Evolutionary conservation across 1,284 basidiomycete species (phyloP).

Genomic region (Ustilago cynodontis): DNA sequence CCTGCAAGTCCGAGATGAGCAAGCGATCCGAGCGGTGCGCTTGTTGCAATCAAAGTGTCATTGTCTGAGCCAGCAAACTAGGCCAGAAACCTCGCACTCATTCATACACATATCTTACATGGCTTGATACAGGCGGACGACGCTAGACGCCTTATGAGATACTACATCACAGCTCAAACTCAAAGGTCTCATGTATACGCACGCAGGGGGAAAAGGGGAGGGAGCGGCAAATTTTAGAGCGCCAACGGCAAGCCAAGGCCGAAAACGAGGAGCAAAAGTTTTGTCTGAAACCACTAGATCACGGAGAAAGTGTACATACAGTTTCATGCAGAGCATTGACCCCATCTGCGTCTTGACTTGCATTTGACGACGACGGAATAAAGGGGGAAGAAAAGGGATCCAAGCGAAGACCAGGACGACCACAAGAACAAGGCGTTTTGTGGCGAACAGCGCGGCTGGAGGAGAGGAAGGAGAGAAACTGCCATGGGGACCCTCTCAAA

Average conservation of each 20-base stretch:
- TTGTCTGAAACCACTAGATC: constrained; percentile 10
- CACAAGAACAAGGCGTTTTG: neutral
- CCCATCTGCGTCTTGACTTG: constrained; percentile 6
- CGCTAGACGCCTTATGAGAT: constrained; percentile 29
- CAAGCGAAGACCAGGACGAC: neutral
- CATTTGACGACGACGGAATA: neutral
- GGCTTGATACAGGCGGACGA: constrained; percentile 1
- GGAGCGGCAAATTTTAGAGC: constrained; percentile 19
- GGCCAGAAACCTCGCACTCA: neutral
- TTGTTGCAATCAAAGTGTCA: neutral
- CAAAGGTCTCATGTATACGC: neutral
- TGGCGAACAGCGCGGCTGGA: neutral
- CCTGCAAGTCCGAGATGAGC: neutral
- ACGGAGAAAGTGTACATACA: neutral
- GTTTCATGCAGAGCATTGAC: constrained; percentile 15
- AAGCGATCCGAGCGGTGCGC: constrained; percentile 10
- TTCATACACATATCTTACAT: neutral
- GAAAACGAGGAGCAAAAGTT: neutral
- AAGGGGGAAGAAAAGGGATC: neutral
- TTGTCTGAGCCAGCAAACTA: neutral
- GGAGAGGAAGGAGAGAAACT: neutral
- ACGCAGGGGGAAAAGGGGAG: constrained; percentile 9
- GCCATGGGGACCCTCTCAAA: neutral
- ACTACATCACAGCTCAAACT: neutral
- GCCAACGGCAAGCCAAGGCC: constrained; percentile 1